Evolutionary conservation across 2,329 filamentous ascomycete genomes (phyloP).

Genomic region (Fusarium tanahbumbuense): DNA sequence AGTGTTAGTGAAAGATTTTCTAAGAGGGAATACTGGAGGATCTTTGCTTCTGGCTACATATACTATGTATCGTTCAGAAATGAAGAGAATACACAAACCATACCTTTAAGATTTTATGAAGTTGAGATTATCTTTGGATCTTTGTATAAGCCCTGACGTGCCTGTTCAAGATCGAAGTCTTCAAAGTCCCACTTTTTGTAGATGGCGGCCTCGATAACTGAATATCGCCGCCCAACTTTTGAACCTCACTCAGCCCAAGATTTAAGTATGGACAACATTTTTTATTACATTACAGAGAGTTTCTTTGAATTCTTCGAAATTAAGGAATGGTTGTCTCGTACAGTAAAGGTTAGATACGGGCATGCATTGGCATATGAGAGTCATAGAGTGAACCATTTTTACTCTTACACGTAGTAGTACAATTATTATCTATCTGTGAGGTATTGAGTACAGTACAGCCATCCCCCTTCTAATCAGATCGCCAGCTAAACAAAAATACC

Average conservation of each 20-base stretch:
- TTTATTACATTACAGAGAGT: no score
- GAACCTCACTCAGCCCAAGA: background rate
- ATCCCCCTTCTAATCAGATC: conserved; percentile 33
- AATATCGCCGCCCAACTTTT: conserved; percentile 33
- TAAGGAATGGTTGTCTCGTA: no score
- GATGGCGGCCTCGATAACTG: conserved; percentile 47
- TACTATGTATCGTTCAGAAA: fast-evolving
- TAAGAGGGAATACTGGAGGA: background rate
- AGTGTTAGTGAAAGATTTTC: conserved; percentile 10
- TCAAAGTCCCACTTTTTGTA: conserved; percentile 40
- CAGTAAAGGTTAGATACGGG: no score
- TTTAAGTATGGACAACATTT: no score
- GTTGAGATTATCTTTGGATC: background rate
- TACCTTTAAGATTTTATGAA: background rate
- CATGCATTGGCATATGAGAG: background rate
- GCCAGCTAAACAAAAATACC: conserved; percentile 17
- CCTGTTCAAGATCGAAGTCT: conserved; percentile 34
- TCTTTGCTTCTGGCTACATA: fast-evolving
- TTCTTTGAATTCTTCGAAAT: background rate
- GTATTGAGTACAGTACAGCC: conserved; percentile 30
- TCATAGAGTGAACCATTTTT: background rate
- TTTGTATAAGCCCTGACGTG: background rate
- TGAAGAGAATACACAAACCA: fast-evolving
- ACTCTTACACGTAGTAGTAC: conserved; percentile 36
- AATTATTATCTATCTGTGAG: conserved; percentile 42